These are phyloP conservation scores for Mariannaea elegans DNA, from an alignment of 2,329 filamentous ascomycete species.

Conservation along the genomic window DNA sequence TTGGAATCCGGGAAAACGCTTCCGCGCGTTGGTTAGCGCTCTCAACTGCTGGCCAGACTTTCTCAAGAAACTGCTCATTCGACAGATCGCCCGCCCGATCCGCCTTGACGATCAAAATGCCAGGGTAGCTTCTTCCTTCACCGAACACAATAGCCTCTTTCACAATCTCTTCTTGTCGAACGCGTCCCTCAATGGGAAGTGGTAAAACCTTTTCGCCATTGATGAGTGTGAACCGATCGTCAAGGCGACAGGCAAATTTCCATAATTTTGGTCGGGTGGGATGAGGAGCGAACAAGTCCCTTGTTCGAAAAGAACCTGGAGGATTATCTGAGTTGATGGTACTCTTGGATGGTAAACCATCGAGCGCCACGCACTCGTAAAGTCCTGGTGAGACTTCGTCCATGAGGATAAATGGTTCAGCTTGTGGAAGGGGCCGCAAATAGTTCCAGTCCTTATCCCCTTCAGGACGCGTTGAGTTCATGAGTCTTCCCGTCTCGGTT, in stretches of 20 bases:
- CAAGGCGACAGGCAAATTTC: slow-evolving; percentile 56
- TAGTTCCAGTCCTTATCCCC: slow-evolving; percentile 44
- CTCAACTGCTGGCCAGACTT: slow-evolving; percentile 59
- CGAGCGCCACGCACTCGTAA: slow-evolving; percentile 49
- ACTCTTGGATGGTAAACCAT: slow-evolving; percentile 49
- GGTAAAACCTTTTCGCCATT: slow-evolving; percentile 61
- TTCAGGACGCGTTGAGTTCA: slow-evolving; percentile 37
- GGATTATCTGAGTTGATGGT: slow-evolving; percentile 50
- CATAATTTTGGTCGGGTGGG: slow-evolving; percentile 51
- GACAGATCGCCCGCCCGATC: slow-evolving; percentile 52
- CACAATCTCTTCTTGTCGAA: slow-evolving; percentile 61
- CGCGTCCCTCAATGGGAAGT: slow-evolving; percentile 59
- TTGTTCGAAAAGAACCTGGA: slow-evolving; percentile 54
- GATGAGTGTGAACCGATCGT: slow-evolving; percentile 55
- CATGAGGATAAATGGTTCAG: slow-evolving; percentile 35
- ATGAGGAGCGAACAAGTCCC: slow-evolving; percentile 55
- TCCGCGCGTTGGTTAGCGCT: slow-evolving; percentile 59
- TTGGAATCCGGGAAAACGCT: slow-evolving; percentile 61
- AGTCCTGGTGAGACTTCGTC: slow-evolving; percentile 43
- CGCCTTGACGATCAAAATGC: slow-evolving; percentile 61
- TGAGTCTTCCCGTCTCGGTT: slow-evolving; percentile 41
- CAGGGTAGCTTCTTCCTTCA: slow-evolving; percentile 59
- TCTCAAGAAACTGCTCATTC: slow-evolving; percentile 55
- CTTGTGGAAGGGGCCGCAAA: slow-evolving; percentile 42
- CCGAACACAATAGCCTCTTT: slow-evolving; percentile 68